Evolutionary conservation across 2,329 filamentous ascomycete genomes (phyloP), one percentile per base, ranked within the genome.

Genomic region (Xylariaceae sp.): DNA sequence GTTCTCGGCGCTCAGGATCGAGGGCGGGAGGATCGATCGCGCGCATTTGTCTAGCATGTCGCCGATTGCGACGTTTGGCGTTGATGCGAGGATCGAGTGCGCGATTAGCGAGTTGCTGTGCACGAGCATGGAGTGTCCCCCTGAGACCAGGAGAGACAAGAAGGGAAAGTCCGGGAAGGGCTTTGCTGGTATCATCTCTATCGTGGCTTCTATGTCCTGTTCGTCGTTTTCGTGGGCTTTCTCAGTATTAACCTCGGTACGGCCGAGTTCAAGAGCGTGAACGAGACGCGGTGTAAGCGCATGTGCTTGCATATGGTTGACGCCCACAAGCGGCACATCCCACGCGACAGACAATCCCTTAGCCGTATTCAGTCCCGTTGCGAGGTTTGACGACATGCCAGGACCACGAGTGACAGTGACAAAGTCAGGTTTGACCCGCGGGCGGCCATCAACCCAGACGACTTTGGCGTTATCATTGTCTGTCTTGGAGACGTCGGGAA

Each of bases 241-340:
- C n/a, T 8, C 16, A 29, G 20, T 17, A 42, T 42, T 3, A n/a
- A 11, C 5, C 38, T 37, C 35, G n/a, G 43, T 11, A 35, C 37
- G 14, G 11, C 32, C 20, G 11, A 22, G 4, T 14, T 16, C 42
- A 48, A 92, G 66, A 5, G 86, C 86, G 23, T 73, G 69, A 4
- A 85, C 83, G 34, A 98, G 77, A 8, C 89, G 77, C 14, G 92
- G 87, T 16, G 93, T 97, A 51, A 98, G 70, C 16, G 93, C 86
- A 66, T 98, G 93, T 10, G 91, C 93, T 64, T 96, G 91, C 93
- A 98, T 97, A 66, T 98, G 93, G 65, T 98, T 87, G 1, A 96
- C 87, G 1, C 83, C 93, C 1, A 97, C 65, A 23, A 97, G 71
- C 3, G 92, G 91, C 29, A 90, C 77, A 53, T 82, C 77, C 88